Conservation (phyloP, 2,329 filamentous ascomycete genomes). For the Alternaria infectoria region DNA sequence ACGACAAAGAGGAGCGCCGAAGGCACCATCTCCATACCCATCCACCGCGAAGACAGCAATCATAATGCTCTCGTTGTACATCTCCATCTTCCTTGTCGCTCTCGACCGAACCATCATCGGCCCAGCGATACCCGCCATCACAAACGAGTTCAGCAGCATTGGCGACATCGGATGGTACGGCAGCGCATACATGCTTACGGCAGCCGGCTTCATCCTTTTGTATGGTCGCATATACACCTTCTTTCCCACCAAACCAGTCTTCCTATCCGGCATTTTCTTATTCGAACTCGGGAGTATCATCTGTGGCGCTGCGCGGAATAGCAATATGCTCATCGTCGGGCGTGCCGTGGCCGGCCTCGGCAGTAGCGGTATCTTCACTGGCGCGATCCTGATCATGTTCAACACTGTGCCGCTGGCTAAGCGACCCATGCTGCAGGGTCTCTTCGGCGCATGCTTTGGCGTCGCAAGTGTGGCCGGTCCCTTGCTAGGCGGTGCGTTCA, state of each 20-base stretch:
- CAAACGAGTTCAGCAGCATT: conserved; percentile 52
- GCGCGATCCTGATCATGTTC: conserved; percentile 43
- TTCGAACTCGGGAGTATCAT: conserved; percentile 61
- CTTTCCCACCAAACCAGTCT: conserved; percentile 58
- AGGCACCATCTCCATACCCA: conserved; percentile 21
- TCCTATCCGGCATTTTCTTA: conserved; percentile 55
- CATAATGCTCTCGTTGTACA: conserved; percentile 41
- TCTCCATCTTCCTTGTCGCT: conserved; percentile 42
- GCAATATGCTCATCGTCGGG: conserved; percentile 38
- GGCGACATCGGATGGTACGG: conserved; percentile 54
- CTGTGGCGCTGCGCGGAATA: conserved; percentile 54
- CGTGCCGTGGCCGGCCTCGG: conserved; percentile 41
- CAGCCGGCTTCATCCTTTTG: conserved; percentile 50
- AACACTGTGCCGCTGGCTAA: conserved; percentile 49
- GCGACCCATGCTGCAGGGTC: conserved; percentile 50
- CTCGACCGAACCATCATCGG: conserved; percentile 54
- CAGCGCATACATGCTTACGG: conserved; percentile 48
- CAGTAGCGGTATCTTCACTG: conserved; percentile 41
- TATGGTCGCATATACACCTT: conserved; percentile 57
- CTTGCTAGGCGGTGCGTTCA: conserved; percentile 53
- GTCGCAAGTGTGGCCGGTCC: conserved; percentile 53
- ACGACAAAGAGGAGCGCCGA: neutral
- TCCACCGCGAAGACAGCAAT: conserved; percentile 32
- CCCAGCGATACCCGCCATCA: conserved; percentile 55
- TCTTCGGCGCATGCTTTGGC: conserved; percentile 49